A percentile compares a stretch with the other conserved stretches of the same genome.
phyloP scores from a whole-genome alignment of 192 early-diverging fungal species.

The Funneliformis mosseae region DNA sequence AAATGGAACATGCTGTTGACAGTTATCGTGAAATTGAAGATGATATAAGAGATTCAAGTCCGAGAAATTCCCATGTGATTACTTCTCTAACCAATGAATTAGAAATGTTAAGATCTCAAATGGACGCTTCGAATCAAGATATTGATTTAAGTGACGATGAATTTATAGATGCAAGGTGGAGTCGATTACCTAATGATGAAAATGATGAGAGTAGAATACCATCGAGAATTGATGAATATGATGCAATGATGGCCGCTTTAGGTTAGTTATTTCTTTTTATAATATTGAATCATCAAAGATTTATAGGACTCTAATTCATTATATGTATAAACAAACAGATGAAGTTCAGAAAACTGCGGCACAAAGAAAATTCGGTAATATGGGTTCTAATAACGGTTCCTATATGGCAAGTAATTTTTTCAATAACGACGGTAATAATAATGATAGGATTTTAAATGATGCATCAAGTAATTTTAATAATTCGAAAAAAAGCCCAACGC shows the following conservation, averaged over 20 bases:
- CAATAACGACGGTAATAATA: no score
- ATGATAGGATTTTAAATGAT: background rate
- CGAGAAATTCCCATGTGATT: slow-evolving; percentile 5
- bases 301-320: background rate
- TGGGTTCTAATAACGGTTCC: background rate
- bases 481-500: background rate
- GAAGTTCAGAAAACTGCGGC: background rate
- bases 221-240: slow-evolving; percentile 26
- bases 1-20: slow-evolving; percentile 29
- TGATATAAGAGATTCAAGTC: slow-evolving; percentile 21
- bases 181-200: background rate
- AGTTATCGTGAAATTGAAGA: slow-evolving; percentile 23
- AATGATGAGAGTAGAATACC: background rate
- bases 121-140: slow-evolving; percentile 1
- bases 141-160: slow-evolving; percentile 1
- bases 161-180: slow-evolving; percentile 18
- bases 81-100: slow-evolving; percentile 25
- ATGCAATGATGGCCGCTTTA: slow-evolving; percentile 29
- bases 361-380: background rate
- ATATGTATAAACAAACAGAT: background rate
- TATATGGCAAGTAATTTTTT: background rate
- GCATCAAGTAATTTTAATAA: background rate
- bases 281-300: background rate
- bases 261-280: background rate
- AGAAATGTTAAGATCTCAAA: slow-evolving; percentile 14